Conservation (phyloP, 2,329 filamentous ascomycete species). For the Colletotrichum coccodes region DNA sequence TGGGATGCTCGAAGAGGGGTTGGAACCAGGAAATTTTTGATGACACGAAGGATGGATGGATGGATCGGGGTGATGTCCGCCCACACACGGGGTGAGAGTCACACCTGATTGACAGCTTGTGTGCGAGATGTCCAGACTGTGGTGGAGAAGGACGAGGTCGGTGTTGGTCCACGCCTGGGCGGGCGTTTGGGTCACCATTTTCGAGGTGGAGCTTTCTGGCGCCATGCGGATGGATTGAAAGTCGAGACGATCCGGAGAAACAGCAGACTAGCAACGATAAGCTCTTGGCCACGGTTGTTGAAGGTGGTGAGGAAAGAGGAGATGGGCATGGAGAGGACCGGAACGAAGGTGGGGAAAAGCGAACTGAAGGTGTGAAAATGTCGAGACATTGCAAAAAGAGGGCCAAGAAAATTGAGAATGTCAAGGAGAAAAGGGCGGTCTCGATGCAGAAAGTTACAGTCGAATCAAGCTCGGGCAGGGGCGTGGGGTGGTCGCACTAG, state of each 20-base stretch:
- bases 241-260: neutral
- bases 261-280: neutral
- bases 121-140: neutral
- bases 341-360: neutral
- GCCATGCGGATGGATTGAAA: neutral
- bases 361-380: neutral
- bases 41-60: neutral
- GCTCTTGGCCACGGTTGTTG: neutral
- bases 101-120: neutral
- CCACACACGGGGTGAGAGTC: neutral
- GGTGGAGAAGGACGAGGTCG: neutral
- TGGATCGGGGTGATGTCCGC: conserved; percentile 11
- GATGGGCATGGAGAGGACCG: neutral
- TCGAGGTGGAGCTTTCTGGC: neutral
- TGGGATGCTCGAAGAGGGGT: neutral
- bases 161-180: neutral
- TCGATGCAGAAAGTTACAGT: conserved; percentile 6
- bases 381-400: neutral
- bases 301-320: neutral
- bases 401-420: neutral
- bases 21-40: neutral
- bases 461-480: conserved; percentile 23
- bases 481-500: conserved; percentile 8
- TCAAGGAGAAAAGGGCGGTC: neutral
- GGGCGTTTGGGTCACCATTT: neutral